Base-by-base conservation (phyloP, 139 green algal genomes). In the Nannochloris sp. region DNA sequence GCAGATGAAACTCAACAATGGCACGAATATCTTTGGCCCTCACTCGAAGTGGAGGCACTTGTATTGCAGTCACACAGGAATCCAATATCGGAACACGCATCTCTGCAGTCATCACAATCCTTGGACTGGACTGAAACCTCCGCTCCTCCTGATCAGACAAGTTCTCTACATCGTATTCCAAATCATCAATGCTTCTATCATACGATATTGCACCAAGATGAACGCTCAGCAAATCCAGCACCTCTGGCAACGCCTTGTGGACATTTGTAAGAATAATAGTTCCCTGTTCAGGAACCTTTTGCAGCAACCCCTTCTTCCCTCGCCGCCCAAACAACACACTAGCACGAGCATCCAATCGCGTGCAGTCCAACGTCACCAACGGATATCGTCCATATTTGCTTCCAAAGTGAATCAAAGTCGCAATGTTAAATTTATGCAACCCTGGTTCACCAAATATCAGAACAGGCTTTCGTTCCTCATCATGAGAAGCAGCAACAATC, bases 21-120 rank as follows among this genome's bases (percentile, higher is more conserved):
- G 81, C 77, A 3, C 72, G 46, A 9, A 93, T 69, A 70, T 93
- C 86, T 2, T 57, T 40, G 1, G 80, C 77, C 0, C 85, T 63
- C 51, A 93, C 75, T 29, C 86, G 75, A 60, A 93, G 75, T 2
- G 85, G 86, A 3, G 85, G 76, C 4, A 92, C 74, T 75, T 83
- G 75, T 46, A 87, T 82, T 27, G 78, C 48, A 10, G 44, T 78
- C 23, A 37, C 57, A n/a, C 79, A 57, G 2, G 25, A 44, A 4
- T 81, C 64, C 5, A 88, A 18, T 44, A 21, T 44, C 4, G 76
- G 68, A n/a, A 82, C 56, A 14, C 49, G 48, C 24, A 64, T 50
- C 67, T 81, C 71, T 15, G 61, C 61, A 5, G 78, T 81, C 49
- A 88, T 70, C 0, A 85, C 51, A 29, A 85, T 66, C 29, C 78